These are phyloP conservation scores for Viola odorata DNA, from an alignment of 345 rosid genomes.

Conservation along the genomic window DNA sequence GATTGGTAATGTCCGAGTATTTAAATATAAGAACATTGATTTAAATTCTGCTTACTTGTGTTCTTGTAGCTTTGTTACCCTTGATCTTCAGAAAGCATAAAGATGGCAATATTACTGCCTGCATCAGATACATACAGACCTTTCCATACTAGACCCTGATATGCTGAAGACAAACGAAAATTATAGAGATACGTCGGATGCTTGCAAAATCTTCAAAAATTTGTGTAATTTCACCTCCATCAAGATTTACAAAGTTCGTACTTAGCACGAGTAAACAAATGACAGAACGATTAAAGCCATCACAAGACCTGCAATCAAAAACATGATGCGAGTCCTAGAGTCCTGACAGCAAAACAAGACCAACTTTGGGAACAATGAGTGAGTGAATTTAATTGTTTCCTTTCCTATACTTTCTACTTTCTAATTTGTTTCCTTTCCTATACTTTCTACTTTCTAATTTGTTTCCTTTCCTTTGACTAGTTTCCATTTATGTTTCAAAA, in stretches of 20 bases:
- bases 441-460: no score
- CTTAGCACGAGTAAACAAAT: slow-evolving; percentile 78
- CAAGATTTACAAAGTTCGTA: slow-evolving; percentile 5
- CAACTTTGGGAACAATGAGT: no score
- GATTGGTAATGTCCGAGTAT: no score
- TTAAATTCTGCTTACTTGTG: slow-evolving; percentile 42
- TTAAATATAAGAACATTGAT: no score
- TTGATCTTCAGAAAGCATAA: slow-evolving; percentile 67
- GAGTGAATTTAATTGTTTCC: no score
- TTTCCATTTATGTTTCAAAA: no score
- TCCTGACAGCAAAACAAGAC: no score
- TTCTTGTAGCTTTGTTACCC: slow-evolving; percentile 61
- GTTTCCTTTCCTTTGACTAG: no score
- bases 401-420: no score
- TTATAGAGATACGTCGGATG: background rate
- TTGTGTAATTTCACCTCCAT: background rate
- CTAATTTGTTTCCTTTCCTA: no score
- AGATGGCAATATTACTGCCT: slow-evolving; percentile 79
- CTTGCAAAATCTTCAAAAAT: no score
- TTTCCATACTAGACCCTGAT: background rate
- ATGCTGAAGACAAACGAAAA: background rate
- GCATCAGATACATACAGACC: slow-evolving; percentile 11
- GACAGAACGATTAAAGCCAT: slow-evolving; percentile 89
- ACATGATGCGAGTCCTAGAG: background rate
- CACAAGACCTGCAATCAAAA: slow-evolving; percentile 55